These are phyloP conservation scores for Nigrospora osmanthi DNA, from an alignment of 2,329 filamentous ascomycete genomes.

Conservation along the genomic window DNA sequence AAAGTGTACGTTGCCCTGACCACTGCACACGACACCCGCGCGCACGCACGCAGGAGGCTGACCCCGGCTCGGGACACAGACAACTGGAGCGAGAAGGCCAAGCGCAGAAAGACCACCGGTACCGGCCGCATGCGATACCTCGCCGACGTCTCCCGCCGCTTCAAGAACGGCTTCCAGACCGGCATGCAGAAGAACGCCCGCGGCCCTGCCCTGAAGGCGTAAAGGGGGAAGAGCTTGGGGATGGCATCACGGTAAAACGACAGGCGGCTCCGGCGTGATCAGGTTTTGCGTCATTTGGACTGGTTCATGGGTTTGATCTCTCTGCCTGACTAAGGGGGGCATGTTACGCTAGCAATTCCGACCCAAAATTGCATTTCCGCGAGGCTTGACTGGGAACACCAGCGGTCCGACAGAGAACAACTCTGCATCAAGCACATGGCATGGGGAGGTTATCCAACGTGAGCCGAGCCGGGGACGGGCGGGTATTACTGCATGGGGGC, in stretches of 20 bases:
- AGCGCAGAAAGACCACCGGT: constrained; percentile 99
- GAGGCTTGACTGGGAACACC: constrained; percentile 1
- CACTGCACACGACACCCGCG: background rate
- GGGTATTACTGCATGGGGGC: too few relatives aligned
- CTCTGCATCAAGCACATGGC: too few relatives aligned
- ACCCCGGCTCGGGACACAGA: constrained; percentile 41
- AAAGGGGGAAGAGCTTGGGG: constrained; percentile 19
- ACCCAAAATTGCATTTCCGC: constrained; percentile 9
- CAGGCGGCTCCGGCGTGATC: constrained; percentile 7
- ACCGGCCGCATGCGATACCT: constrained; percentile 94
- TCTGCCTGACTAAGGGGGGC: constrained; percentile 14
- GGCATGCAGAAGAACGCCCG: constrained; percentile 69
- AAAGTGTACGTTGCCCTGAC: constrained; percentile 72
- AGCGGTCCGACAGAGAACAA: too few relatives aligned
- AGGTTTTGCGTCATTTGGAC: constrained; percentile 17
- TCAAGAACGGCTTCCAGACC: constrained; percentile 96
- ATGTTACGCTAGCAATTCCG: constrained; percentile 21
- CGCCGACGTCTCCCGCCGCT: constrained; percentile 84
- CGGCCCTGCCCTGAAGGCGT: constrained; percentile 51
- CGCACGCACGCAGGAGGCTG: constrained; percentile 1
- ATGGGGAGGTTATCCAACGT: too few relatives aligned
- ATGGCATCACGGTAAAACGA: constrained; percentile 24
- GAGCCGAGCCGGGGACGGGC: too few relatives aligned
- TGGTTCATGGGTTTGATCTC: constrained; percentile 21
- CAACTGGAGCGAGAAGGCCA: constrained; percentile 99